Base-by-base conservation (phyloP, 164 flowering plant genomes). In the Platanus orientalis region DNA sequence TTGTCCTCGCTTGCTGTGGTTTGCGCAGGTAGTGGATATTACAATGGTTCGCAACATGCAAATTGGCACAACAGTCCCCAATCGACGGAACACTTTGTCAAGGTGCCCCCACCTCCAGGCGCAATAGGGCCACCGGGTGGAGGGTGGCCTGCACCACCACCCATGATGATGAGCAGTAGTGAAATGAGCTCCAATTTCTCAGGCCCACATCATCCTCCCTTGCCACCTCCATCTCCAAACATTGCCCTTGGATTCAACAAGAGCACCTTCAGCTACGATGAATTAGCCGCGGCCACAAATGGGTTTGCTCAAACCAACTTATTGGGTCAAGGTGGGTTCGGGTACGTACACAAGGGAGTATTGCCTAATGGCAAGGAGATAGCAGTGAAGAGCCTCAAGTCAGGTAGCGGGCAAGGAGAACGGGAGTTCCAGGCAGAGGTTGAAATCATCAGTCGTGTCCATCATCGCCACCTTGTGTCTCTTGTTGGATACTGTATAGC, bases 361-460 rank as follows among this genome's bases (percentile, higher is more conserved):
- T 65, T 92, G 49, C 89, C 96, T 1, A 88, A 79, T 47, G 96
- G 96, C 2, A 89, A 83, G 64, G 92, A 86, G 57, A 62, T 89
- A 0, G 98, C 98, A 0, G 96, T 92, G 61, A 92, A 92, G 83
- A 80, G 90, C 55, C 79, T 92, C 52, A 92, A 88, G 66, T 23
- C 84, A 0, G 91, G 90, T 0, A 84, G 96, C 23, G 90, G 96
- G 2, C 96, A 92, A 71, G 96, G 96, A 3, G 92, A 89, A 40
- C 65, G 87, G 0, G 98, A 92, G 67, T 92, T 92, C 42, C 90
- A 81, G 56, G 94, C 97, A 1, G 97, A 92, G 77, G 96, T 92
- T n/a, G 97, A 92, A 53, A 92, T 89, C 64, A 92, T 92, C 54
- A 89, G 96, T 68, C 83, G 97, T 2, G 94, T 92, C 57, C 96